Percentiles rank a stretch among this genome's conserved stretches.
These are phyloP conservation scores for Dianthus caryophyllus DNA, from an alignment of 148 eudicot species.

Conservation along the genomic window DNA sequence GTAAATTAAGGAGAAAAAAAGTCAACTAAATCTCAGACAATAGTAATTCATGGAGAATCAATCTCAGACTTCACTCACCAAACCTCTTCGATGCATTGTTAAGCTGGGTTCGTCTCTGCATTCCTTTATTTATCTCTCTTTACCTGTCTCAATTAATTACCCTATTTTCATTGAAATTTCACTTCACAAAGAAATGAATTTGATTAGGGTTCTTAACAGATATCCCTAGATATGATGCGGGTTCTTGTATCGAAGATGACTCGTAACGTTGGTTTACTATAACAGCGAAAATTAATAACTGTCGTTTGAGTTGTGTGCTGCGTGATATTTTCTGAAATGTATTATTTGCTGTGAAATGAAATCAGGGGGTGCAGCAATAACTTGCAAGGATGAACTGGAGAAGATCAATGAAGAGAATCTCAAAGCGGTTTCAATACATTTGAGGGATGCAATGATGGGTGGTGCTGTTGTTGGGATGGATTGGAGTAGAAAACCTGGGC, in stretches of 20 bases:
- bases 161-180: not conserved
- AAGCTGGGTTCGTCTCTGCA: not conserved
- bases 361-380: conserved; percentile 90
- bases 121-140: not conserved
- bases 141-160: not conserved
- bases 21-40: not conserved
- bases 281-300: no score
- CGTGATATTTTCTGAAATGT: no score
- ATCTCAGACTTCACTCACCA: not conserved
- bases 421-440: conserved; percentile 46
- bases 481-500: conserved; percentile 85
- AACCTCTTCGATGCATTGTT: conserved; percentile 9
- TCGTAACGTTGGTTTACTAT: not conserved
- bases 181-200: no score
- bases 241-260: not conserved
- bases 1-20: no score
- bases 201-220: no score
- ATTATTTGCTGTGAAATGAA: not conserved
- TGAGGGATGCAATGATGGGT: conserved; percentile 61
- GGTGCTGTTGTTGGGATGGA: conserved; percentile 69
- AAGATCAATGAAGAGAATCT: conserved; percentile 63
- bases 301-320: no score
- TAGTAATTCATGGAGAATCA: not conserved
- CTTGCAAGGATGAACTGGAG: conserved; percentile 87
- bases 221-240: not conserved